Base-by-base conservation (phyloP, 345 rosid species). In the Gossypium anomalum region DNA sequence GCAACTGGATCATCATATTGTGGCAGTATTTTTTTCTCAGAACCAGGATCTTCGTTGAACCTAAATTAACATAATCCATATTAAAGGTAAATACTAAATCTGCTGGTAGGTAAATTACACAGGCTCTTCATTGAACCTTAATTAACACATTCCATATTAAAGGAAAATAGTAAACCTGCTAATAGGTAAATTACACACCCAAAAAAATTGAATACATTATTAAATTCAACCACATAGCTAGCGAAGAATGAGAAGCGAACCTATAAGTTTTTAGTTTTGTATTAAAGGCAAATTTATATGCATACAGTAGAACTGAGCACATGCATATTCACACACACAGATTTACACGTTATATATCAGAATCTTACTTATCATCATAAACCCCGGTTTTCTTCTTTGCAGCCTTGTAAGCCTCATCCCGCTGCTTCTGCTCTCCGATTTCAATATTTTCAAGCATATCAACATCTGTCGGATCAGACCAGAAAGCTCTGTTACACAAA, bases 381-480 rank as follows among this genome's bases (percentile, higher is more conserved):
- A 76, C 76, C 49, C 99, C 99, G 4, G 85, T 84, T 82, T 85
- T 93, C 78, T 91, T 93, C 87, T 91, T 95, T 47, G 98, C 92
- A 80, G 94, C 96, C 79, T 89, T 87, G 75, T 95, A 95, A 78
- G 98, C 94, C 41, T 91, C 97, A 48, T 87, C 82, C 9, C 99
- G 93, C 17, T 87, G 90, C 85, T 91, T 95, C 78, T 95, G 99
- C 86, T 93, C 97, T 67, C 99, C 99, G 80, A 95, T 89, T 86
- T 95, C 99, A 81, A 87, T 89, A 82, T 95, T 95, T 88, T 95
- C 99, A 65, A 95, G 96, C 99, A 93, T 88, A 85, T 95, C 99
- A 65, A 87, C 77, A 78, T 90, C 98, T 93, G 98, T 77, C 74
- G 82, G 65, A 81, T 74, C 62, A 83, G 71, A 84, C 72, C 66